phyloP scores from a whole-genome alignment of 2,329 filamentous ascomycete genomes.

The Diaporthe citrichinensis region DNA sequence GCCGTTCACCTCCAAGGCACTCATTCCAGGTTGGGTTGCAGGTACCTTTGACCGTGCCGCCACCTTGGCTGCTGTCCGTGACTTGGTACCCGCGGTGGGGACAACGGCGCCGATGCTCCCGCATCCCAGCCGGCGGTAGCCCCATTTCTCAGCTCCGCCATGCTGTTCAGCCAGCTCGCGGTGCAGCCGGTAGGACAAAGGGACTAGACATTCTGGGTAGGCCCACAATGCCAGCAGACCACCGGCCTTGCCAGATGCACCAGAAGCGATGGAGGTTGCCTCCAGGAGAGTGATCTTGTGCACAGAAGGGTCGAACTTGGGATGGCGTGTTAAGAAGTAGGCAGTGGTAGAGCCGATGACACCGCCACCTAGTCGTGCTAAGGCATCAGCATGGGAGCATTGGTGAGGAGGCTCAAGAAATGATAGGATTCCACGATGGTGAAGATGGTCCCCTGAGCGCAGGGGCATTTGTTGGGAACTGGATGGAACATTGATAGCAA shows the following conservation, averaged over 20 bases:
- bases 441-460: not conserved
- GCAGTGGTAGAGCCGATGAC: conserved; percentile 94
- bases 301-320: conserved; percentile 79
- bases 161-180: conserved; percentile 88
- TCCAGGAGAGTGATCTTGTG: conserved; percentile 91
- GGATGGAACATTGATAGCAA: not conserved
- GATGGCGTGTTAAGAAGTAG: conserved; percentile 91
- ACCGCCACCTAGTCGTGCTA: conserved; percentile 76
- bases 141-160: conserved; percentile 84
- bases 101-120: conserved; percentile 67
- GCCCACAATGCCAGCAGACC: conserved; percentile 93
- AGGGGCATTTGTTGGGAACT: not conserved
- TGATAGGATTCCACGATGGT: not conserved
- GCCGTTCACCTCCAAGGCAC: conserved; percentile 27
- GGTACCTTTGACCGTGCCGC: conserved; percentile 44
- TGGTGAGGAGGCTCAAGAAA: not conserved
- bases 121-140: conserved; percentile 84
- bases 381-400: not conserved
- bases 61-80: conserved; percentile 50
- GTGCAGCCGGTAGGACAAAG: conserved; percentile 87
- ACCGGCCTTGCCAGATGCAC: conserved; percentile 94
- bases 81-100: conserved; percentile 51
- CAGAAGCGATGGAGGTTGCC: conserved; percentile 87
- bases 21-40: conserved; percentile 30
- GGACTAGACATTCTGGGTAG: conserved; percentile 87